Base-by-base conservation (phyloP, 2,329 filamentous ascomycete genomes). In the Ophiostoma pallidulum region DNA sequence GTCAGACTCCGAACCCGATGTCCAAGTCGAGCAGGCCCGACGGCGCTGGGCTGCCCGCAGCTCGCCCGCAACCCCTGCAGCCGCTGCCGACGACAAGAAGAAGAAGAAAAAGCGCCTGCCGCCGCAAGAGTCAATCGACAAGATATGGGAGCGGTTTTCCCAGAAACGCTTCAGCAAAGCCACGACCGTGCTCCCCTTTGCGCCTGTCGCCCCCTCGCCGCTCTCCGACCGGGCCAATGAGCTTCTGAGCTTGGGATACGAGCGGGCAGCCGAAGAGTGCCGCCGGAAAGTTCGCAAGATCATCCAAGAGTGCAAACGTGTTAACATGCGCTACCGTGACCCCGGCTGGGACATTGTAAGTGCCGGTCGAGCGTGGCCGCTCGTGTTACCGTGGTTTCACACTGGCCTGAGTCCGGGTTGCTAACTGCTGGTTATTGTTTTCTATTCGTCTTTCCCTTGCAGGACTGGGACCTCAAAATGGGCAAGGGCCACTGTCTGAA, bases 241-340 rank as follows among this genome's bases (percentile, higher is more conserved):
- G 60, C 71, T 80, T 37, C 66, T 83, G 4, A 69, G 66, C 35
- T 70, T 71, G 4, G 77, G 77, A 4, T 85, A 82, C 57, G 75
- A 83, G 53, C 72, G 80, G 40, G 82, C 80, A 0, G 74, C 68
- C 1, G 76, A 79, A 18, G 76, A 81, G 56, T 86, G 82, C 59
- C 72, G 70, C 18, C 73, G 75, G 39, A 84, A 71, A 64, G 83
- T 72, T 29, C 65, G 71, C 40, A 79, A 78, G 59, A 80, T 80
- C 50, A 75, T 78, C 41, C 66, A 74, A 52, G 76, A 80, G 56
- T 92, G 87, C 64, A 71, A 74, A 53, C 72, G 85, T 19, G 72
- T 89, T 32, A 94, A 94, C 57, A 84, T 83, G 61, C 83, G 87
- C 58, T 94, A 92, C 60, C 75, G 84, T 20, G 82, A 86, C 54